Percentiles rank a stretch among this genome's conserved stretches.
Conservation (phyloP, 1,284 basidiomycete genomes). For the Boletus putidus region DNA sequence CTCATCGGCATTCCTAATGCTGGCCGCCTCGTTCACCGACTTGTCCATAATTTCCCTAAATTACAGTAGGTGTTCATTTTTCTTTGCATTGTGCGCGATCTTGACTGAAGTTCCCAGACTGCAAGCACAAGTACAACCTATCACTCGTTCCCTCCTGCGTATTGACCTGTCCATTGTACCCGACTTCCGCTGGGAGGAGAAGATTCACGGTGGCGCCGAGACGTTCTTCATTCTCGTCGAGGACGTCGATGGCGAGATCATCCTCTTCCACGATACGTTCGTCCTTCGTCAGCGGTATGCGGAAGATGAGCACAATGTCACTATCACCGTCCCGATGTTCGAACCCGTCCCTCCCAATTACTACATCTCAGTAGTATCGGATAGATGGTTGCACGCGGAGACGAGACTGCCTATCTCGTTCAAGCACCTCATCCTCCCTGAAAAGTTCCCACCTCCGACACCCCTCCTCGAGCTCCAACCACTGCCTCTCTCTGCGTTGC, state of each 20-base stretch:
- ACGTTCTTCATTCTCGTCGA: conserved; percentile 93
- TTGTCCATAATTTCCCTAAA: conserved; percentile 97
- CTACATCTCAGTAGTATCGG: conserved; percentile 93
- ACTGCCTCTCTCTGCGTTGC: conserved; percentile 86
- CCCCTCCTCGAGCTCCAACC: conserved; percentile 92
- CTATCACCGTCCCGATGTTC: conserved; percentile 93
- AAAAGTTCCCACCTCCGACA: conserved; percentile 94
- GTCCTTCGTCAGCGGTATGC: conserved; percentile 90
- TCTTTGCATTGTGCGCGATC: background rate
- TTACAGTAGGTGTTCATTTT: conserved; percentile 63
- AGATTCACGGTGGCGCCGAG: conserved; percentile 86
- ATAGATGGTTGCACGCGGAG: conserved; percentile 95
- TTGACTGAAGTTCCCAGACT: conserved; percentile 48
- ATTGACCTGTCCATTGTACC: conserved; percentile 91
- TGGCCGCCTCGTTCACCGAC: conserved; percentile 88
- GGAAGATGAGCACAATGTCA: conserved; percentile 91
- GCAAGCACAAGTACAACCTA: conserved; percentile 92
- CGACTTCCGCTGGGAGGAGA: conserved; percentile 97
- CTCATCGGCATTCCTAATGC: conserved; percentile 92
- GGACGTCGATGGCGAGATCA: conserved; percentile 95
- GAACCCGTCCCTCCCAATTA: conserved; percentile 98
- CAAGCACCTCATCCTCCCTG: conserved; percentile 96
- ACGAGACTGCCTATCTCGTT: conserved; percentile 95
- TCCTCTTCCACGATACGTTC: conserved; percentile 94
- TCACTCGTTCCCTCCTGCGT: conserved; percentile 84